Conservation (phyloP, 331 rosid genomes). For the Erythrophleum ivorense region DNA sequence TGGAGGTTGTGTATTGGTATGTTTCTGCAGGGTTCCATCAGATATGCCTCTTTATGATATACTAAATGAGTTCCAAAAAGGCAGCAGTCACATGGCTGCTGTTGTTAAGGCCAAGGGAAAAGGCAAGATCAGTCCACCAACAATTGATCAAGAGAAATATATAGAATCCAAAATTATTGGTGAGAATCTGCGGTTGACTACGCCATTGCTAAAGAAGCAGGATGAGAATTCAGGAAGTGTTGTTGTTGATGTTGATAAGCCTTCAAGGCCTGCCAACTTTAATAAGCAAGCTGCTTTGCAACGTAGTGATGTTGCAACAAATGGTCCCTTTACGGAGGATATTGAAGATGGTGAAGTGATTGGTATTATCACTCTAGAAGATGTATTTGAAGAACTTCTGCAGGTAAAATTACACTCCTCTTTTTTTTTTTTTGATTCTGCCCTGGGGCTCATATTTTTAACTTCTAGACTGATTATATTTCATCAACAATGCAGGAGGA, state of each 20-base stretch:
- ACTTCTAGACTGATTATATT: constrained; percentile 28
- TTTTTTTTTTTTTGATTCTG: background rate
- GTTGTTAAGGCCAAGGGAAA: constrained; percentile 80
- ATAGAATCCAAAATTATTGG: constrained; percentile 46
- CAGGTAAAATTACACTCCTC: constrained; percentile 59
- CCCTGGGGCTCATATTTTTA: background rate
- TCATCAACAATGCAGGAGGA: constrained; percentile 71
- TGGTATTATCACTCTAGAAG: constrained; percentile 97
- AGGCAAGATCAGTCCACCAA: constrained; percentile 53
- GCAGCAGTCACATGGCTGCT: constrained; percentile 99
- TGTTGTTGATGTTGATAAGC: constrained; percentile 72
- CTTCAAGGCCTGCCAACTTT: constrained; percentile 49
- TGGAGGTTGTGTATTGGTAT: constrained; percentile 39
- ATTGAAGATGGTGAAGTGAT: constrained; percentile 92
- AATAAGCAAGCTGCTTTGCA: constrained; percentile 47
- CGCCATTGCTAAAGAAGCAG: constrained; percentile 72
- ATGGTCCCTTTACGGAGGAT: constrained; percentile 57
- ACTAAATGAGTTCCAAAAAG: constrained; percentile 96
- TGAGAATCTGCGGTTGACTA: constrained; percentile 58
- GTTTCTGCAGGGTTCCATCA: constrained; percentile 83
- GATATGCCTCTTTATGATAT: constrained; percentile 99
- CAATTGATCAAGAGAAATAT: constrained; percentile 55
- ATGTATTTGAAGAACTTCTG: constrained; percentile 98
- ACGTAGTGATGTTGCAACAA: constrained; percentile 45
- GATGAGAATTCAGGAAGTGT: constrained; percentile 52